These are phyloP conservation scores for Theileria annulata DNA, from an alignment of 169 alveolate genomes.

Conservation along the genomic window DNA sequence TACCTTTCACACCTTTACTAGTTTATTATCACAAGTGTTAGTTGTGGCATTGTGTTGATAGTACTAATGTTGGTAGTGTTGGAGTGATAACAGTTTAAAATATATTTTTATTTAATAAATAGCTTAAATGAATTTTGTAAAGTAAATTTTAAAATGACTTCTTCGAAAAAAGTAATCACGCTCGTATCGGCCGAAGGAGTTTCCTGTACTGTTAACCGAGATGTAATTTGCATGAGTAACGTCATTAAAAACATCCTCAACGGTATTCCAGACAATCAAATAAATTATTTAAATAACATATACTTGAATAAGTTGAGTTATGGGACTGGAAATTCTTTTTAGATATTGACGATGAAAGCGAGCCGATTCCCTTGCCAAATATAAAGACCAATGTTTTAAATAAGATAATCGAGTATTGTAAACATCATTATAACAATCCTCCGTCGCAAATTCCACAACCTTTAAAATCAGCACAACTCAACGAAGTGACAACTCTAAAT, in stretches of 20 bases:
- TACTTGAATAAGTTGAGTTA: too few species aligned
- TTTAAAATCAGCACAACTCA: slow-evolving; percentile 82
- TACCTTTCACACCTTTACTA: neutral
- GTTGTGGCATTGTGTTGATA: too few species aligned
- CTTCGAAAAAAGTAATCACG: slow-evolving; percentile 72
- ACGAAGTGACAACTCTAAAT: slow-evolving; percentile 64
- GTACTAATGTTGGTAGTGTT: too few species aligned
- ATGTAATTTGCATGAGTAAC: slow-evolving; percentile 84
- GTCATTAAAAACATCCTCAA: slow-evolving; percentile 87
- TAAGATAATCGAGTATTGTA: slow-evolving; percentile 90
- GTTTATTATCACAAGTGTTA: neutral
- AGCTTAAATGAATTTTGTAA: neutral
- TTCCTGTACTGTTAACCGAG: slow-evolving; percentile 84
- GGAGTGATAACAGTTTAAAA: too few species aligned
- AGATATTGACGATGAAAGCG: slow-evolving; percentile 64
- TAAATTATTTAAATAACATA: neutral
- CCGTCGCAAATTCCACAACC: slow-evolving; percentile 94
- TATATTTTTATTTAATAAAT: too few species aligned
- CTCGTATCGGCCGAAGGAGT: slow-evolving; percentile 88
- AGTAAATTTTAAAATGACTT: slow-evolving; percentile 14
- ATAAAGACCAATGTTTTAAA: slow-evolving; percentile 85
- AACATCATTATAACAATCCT: slow-evolving; percentile 86
- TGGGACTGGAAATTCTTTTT: neutral
- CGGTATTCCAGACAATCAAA: slow-evolving; percentile 66
- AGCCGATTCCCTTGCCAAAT: slow-evolving; percentile 91